Evolutionary conservation across 2,329 filamentous ascomycete genomes (phyloP), one percentile per base, ranked within the genome.

Genomic region (Apiospora kogelbergensis): DNA sequence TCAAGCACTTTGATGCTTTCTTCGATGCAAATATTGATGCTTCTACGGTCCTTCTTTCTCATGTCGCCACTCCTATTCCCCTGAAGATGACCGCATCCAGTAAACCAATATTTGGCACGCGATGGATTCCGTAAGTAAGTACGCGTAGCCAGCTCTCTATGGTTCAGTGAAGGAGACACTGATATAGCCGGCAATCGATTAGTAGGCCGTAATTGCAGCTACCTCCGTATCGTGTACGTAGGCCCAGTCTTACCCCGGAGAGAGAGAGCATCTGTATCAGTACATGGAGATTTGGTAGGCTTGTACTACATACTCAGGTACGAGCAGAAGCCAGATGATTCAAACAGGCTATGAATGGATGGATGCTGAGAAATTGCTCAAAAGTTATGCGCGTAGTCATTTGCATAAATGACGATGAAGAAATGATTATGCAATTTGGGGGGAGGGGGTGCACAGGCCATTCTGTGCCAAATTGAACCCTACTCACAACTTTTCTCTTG

Each of bases 381-480:
- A 37, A 60, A n/a, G 17, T 60, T 60, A 60, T 60, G 53, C 53
- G 7, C 37, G 53, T 60, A 20, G 53, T 5, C 17, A 5, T 37
- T 60, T 60, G 53, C 53, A 60, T 60, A 60, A 60, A 37, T 60
- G 53, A 60, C 53, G 53, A 37, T n/a, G 30, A 60, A 60, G 53
- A 60, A 60, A 60, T 60, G 30, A 60, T 60, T 60, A 60, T 60
- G 53, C 53, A 60, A 60, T 60, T 60, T 60, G 53, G 53, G 30
- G 24, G 30, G 53, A 30, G 30, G 30, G 30, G 22, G 17, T 24
- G 68, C 41, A 71, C 68, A 65, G 45, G 63, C 68, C 68, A 71
- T 53, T 22, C 20, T 46, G 41, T 65, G 64, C 60, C 57, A 69
- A 71, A 70, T 68, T 68, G 69, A 70, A 71, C 69, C 69, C 69